Base-by-base conservation (phyloP, 1,139 yeast genomes). In the Yamadazyma trypodendri region DNA sequence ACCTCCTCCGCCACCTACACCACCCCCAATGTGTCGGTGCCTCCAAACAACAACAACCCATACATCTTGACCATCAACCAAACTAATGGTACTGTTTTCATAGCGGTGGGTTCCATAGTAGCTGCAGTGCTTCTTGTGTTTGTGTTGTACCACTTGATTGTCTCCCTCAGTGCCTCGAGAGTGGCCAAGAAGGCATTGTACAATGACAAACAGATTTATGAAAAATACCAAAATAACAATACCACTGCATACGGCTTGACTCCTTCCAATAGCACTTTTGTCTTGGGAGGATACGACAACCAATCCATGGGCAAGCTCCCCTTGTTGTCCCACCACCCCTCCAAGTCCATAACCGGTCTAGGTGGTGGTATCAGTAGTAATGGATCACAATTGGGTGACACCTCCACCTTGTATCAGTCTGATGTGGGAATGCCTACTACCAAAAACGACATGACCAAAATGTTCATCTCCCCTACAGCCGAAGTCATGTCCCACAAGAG, bases 391-490 rank as follows among this genome's bases (percentile, higher is more conserved):
- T 51, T 49, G 2, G 73, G 71, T n/a, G 74, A 68, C 38, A 58
- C 56, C 31, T 63, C 71, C 7, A 66, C 71, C 16, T 59, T 67
- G 28, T 62, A 65, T 44, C 61, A 60, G 32, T 54, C 64, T n/a
- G 72, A 66, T 23, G 51, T 54, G 3, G 49, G 61, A 11, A 60
- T 49, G 14, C 60, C 68, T 16, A 59, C 72, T 2, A 51, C 68
- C 16, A 66, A 65, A 40, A 64, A 65, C 41, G 77, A 71, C 46
- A 56, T 68, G 49, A 70, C 76, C 36, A 67, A 60, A 42, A 72
- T 84, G 75, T 85, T 81, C 56, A 77, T 85, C 40, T 83, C 92
- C 5, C 95, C 95, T 25, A 85, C 94, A 2, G 84, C 83, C 14
- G 89, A 84, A 53, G 84, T 82, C 28, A 76, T 81, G 79, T 69